These are phyloP conservation scores for Kwoniella heveanensis DNA, from an alignment of 768 basidiomycete genomes.

Conservation along the genomic window DNA sequence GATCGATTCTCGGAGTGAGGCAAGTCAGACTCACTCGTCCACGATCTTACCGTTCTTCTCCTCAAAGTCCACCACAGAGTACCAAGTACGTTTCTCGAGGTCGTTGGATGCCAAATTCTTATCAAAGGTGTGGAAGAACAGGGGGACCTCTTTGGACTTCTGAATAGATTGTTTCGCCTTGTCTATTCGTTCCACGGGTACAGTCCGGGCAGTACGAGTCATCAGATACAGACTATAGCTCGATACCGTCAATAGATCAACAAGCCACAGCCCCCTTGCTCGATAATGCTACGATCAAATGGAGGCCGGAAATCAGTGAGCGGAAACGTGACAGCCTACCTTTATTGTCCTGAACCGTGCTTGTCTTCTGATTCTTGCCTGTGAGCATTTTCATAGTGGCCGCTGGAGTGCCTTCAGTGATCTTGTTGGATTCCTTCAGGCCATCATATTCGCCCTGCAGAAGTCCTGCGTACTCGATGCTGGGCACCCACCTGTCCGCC, in stretches of 20 bases:
- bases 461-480: background rate
- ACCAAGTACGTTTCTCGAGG: background rate
- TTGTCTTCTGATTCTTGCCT: background rate
- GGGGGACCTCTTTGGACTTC: background rate
- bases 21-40: background rate
- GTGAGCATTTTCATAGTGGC: background rate
- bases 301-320: background rate
- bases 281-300: too few relatives aligned
- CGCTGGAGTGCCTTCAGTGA: background rate
- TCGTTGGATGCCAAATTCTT: background rate
- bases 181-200: background rate
- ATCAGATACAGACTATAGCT: too few relatives aligned
- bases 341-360: background rate
- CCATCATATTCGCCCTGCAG: background rate
- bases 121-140: background rate
- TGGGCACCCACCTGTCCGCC: background rate
- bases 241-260: too few relatives aligned
- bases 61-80: background rate
- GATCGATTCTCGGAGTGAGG: too few relatives aligned
- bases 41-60: background rate
- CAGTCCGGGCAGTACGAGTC: background rate
- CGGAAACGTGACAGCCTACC: background rate
- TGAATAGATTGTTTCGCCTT: background rate
- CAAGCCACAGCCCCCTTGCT: too few relatives aligned
- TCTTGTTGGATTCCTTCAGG: background rate